phyloP scores from a whole-genome alignment of 2,329 filamentous ascomycete genomes.

The Trichoderma polysporum region DNA sequence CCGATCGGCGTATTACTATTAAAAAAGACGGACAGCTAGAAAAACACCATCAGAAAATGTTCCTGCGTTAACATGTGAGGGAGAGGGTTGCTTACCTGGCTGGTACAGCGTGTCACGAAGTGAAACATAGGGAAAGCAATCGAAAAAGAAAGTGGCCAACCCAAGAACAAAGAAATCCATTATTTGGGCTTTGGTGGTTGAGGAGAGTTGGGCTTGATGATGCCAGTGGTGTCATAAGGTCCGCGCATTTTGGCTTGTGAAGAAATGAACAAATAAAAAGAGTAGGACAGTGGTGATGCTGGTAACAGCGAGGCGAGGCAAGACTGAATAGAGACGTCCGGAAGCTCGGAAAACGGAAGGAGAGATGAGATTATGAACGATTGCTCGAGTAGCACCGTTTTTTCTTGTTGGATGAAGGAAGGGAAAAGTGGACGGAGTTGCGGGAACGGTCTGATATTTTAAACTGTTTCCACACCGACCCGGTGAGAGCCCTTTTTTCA shows the following conservation, averaged over 20 bases:
- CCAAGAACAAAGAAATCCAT: neutral
- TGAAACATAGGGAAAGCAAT: conserved; percentile 8
- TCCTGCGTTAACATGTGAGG: neutral
- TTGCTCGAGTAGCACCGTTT: conserved; percentile 11
- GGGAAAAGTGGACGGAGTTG: conserved; percentile 15
- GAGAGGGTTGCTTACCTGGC: conserved; percentile 10
- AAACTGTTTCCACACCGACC: conserved; percentile 20
- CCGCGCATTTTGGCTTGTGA: conserved; percentile 34
- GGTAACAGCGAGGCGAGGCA: neutral
- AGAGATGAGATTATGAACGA: conserved; percentile 9
- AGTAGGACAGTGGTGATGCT: neutral
- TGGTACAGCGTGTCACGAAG: conserved; percentile 18
- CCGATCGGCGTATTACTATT: conserved; percentile 14
- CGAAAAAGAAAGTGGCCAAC: neutral
- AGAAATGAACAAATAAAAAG: neutral
- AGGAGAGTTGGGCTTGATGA: conserved; percentile 37
- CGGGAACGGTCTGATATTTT: conserved; percentile 21
- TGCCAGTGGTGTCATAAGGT: conserved; percentile 41
- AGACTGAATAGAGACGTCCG: neutral
- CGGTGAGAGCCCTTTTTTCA: conserved; percentile 15
- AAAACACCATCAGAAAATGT: neutral
- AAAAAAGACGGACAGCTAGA: neutral
- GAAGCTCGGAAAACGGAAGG: conserved; percentile 12
- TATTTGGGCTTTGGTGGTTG: conserved; percentile 37
- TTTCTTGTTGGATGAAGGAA: conserved; percentile 17